Conservation (phyloP, 306 rosid species). For the Malus sylvestris region DNA sequence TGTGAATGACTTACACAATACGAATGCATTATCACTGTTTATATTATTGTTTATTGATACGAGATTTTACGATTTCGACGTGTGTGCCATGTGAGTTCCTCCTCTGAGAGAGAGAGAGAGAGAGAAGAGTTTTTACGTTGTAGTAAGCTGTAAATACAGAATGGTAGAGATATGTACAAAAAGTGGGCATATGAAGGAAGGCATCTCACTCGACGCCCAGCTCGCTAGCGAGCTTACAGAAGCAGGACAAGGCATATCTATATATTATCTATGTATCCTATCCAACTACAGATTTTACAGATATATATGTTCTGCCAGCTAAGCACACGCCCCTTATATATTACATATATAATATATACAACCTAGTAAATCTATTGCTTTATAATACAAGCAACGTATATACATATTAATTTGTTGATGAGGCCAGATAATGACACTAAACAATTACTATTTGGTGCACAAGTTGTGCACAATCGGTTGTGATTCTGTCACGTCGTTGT, state of each 20-base stretch:
- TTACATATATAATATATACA: background rate
- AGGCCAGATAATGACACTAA: background rate
- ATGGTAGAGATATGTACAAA: constrained; percentile 13
- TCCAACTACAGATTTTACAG: constrained; percentile 21
- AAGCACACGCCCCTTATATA: background rate
- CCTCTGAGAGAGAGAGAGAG: background rate
- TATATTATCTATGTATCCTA: constrained; percentile 22
- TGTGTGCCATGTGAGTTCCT: background rate
- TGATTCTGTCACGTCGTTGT: background rate
- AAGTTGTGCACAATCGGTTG: background rate
- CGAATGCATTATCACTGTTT: no score
- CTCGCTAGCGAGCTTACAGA: constrained; percentile 13
- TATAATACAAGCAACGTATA: constrained; percentile 22
- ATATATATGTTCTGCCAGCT: background rate
- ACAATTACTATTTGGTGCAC: background rate
- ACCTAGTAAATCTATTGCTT: constrained; percentile 14
- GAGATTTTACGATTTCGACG: background rate
- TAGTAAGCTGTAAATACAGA: background rate
- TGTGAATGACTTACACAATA: background rate
- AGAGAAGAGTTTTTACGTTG: background rate
- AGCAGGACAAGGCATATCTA: constrained; percentile 34
- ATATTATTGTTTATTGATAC: no score
- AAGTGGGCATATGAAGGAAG: constrained; percentile 35
- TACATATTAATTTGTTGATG: background rate
- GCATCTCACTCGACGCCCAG: constrained; percentile 38